phyloP scores from a whole-genome alignment of 208 protist genomes.

The Acanthamoeba sp. region DNA sequence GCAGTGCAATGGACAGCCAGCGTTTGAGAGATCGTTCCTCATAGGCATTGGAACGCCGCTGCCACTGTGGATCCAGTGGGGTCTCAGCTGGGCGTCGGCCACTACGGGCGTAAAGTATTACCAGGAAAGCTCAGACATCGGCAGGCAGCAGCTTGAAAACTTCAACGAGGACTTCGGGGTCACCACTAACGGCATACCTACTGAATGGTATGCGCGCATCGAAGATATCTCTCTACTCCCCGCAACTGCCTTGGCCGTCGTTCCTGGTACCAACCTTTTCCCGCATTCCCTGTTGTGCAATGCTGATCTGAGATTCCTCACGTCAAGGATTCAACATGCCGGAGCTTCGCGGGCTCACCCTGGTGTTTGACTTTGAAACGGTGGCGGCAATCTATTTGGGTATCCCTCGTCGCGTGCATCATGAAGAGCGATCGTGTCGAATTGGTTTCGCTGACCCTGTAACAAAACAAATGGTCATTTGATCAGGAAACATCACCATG shows the following conservation, averaged over 20 bases:
- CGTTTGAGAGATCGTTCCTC: not conserved
- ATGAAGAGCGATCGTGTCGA: too few relatives aligned
- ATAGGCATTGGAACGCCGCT: not conserved
- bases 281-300: too few relatives aligned
- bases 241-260: not conserved
- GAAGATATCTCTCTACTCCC: not conserved
- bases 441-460: too few relatives aligned
- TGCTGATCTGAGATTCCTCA: too few relatives aligned
- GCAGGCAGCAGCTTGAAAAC: not conserved
- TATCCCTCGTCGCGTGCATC: too few relatives aligned
- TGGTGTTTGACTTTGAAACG: not conserved
- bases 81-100: not conserved
- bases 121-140: not conserved
- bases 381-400: not conserved
- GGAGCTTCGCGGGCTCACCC: not conserved
- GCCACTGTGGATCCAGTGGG: not conserved
- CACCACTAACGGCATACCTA: not conserved
- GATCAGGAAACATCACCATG: not conserved
- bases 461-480: too few relatives aligned
- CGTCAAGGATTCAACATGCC: constrained; percentile 9
- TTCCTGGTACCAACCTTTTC: not conserved
- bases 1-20: not conserved
- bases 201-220: not conserved
- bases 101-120: constrained; percentile 9
- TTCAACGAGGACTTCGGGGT: not conserved